Conservation (phyloP, 345 rosid genomes). For the Carallia pectinifolia region DNA sequence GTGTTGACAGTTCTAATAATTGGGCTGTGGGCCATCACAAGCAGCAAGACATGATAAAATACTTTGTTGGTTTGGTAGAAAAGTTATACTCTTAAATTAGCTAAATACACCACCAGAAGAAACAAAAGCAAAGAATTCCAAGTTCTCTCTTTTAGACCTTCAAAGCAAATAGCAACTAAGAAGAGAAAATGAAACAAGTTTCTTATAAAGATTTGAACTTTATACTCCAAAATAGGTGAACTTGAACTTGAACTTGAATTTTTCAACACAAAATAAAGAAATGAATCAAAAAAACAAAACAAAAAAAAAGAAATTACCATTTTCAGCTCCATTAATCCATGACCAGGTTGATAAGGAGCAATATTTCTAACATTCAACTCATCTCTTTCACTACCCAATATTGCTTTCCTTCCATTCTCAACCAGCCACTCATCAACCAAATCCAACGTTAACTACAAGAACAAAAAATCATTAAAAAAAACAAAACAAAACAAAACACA, state of each 20-base stretch:
- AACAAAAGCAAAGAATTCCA: no score
- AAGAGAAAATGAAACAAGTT: no score
- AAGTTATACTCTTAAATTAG: no score
- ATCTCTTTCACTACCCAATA: conserved; percentile 33
- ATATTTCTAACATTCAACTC: conserved; percentile 50
- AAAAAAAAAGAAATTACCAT: conserved; percentile 42
- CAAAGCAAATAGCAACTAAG: no score
- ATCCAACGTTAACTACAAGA: conserved; percentile 48
- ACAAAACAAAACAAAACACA: conserved; percentile 4
- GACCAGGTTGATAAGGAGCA: conserved; percentile 66
- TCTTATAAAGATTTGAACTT: no score
- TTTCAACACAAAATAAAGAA: background rate
- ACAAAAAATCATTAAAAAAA: background rate
- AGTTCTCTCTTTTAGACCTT: no score
- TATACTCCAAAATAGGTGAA: background rate
- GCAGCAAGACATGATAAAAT: no score
- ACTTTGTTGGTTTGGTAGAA: no score
- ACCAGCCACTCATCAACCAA: conserved; percentile 58
- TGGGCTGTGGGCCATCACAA: no score
- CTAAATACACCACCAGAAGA: no score
- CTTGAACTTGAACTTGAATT: background rate
- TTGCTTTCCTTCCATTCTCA: conserved; percentile 52
- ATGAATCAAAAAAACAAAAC: background rate
- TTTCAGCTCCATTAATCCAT: conserved; percentile 75
- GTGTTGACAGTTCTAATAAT: no score